phyloP scores from a whole-genome alignment of 1,139 yeast genomes.

The Geotrichum aggregatum region DNA sequence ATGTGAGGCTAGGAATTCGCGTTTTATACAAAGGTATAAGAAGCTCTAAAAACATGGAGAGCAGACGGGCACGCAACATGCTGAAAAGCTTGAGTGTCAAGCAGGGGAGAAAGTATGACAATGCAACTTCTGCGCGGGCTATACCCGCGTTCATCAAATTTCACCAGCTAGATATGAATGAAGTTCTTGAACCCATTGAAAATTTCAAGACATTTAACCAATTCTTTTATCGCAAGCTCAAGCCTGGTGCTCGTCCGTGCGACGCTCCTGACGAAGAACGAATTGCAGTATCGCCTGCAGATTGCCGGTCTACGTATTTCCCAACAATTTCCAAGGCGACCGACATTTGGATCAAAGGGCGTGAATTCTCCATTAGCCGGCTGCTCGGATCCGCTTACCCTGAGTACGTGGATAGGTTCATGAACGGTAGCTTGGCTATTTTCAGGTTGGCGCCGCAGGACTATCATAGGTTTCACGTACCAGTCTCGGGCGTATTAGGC shows the following conservation, averaged over 20 bases:
- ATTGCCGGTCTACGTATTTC: constrained; percentile 77
- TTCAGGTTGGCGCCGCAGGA: constrained; percentile 96
- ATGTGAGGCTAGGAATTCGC: constrained; percentile 82
- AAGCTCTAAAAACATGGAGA: constrained; percentile 49
- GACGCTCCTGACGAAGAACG: constrained; percentile 52
- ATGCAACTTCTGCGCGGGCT: constrained; percentile 57
- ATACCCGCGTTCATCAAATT: constrained; percentile 78
- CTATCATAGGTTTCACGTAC: constrained; percentile 88
- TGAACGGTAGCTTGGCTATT: constrained; percentile 63
- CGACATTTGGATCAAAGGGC: constrained; percentile 85
- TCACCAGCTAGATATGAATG: constrained; percentile 68
- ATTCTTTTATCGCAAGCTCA: constrained; percentile 76
- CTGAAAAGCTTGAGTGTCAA: constrained; percentile 64
- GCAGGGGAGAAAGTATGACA: constrained; percentile 82
- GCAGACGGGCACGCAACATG: constrained; percentile 53
- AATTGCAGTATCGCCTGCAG: constrained; percentile 78
- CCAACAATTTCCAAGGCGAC: constrained; percentile 58
- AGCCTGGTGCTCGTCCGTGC: constrained; percentile 63
- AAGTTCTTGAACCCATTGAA: constrained; percentile 52
- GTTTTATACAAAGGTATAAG: constrained; percentile 70
- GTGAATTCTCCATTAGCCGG: constrained; percentile 64
- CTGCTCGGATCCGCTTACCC: constrained; percentile 58
- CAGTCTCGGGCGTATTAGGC: constrained; percentile 71
- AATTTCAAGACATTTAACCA: constrained; percentile 75
- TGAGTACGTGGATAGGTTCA: constrained; percentile 46